phyloP scores from a whole-genome alignment of 2,329 filamentous ascomycete genomes.

The Raffaelea arxii region DNA sequence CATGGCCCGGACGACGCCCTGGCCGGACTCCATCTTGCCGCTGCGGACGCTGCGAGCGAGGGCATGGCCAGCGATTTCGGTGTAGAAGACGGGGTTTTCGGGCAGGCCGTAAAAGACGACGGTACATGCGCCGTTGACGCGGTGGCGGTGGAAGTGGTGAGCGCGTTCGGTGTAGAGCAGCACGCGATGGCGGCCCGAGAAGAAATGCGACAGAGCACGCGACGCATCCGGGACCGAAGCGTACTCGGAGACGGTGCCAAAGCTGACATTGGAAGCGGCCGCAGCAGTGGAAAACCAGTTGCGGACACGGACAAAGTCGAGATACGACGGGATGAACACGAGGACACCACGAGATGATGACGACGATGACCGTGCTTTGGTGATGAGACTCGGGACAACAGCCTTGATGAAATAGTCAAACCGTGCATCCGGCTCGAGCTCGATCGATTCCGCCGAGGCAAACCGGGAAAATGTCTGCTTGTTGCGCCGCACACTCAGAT shows the following conservation, averaged over 20 bases:
- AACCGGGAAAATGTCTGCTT: constrained; percentile 89
- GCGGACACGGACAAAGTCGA: constrained; percentile 87
- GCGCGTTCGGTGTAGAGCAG: constrained; percentile 88
- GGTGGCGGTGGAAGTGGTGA: constrained; percentile 93
- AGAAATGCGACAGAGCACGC: constrained; percentile 78
- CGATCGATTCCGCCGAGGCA: constrained; percentile 57
- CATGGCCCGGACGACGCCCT: constrained; percentile 50
- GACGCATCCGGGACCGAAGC: constrained; percentile 68
- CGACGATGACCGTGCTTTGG: constrained; percentile 50
- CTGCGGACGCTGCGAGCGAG: constrained; percentile 51
- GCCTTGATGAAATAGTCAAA: constrained; percentile 87
- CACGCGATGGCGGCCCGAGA: constrained; percentile 70
- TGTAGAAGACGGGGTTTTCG: constrained; percentile 77
- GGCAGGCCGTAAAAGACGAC: constrained; percentile 81
- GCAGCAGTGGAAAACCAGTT: constrained; percentile 77
- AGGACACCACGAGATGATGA: constrained; percentile 51
- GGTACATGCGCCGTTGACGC: constrained; percentile 67
- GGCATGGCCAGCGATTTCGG: constrained; percentile 63
- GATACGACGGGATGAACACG: constrained; percentile 84
- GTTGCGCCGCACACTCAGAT: constrained; percentile 54
- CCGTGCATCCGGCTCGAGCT: constrained; percentile 72
- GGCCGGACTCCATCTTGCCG: constrained; percentile 42
- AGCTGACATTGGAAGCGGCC: constrained; percentile 46
- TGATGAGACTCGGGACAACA: constrained; percentile 64
- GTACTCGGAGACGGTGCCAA: constrained; percentile 86